Conservation (phyloP, 1,139 yeast species). For the Pneumocystis wakefieldiae region DNA sequence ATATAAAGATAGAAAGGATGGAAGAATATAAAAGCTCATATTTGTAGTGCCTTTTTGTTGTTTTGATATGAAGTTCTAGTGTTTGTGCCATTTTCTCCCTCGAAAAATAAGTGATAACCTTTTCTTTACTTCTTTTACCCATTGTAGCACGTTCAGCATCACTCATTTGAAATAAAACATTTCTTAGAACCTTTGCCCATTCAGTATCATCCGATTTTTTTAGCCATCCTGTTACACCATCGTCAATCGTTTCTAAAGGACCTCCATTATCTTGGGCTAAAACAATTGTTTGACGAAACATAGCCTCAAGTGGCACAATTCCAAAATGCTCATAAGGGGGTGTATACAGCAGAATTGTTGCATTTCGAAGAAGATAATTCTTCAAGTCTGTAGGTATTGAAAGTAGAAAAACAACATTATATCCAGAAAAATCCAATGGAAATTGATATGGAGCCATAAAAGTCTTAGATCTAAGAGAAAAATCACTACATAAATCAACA, state of each 20-base stretch:
- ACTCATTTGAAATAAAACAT: slow-evolving; percentile 23
- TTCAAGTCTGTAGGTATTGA: slow-evolving; percentile 57
- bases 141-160: slow-evolving; percentile 25
- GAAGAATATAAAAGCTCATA: not conserved
- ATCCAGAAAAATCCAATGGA: slow-evolving; percentile 13
- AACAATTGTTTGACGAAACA: slow-evolving; percentile 71
- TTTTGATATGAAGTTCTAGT: slow-evolving; percentile 25
- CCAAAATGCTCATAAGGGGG: slow-evolving; percentile 93
- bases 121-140: slow-evolving; percentile 36
- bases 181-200: slow-evolving; percentile 53
- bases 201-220: slow-evolving; percentile 37
- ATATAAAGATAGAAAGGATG: not conserved
- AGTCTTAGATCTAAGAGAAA: slow-evolving; percentile 35
- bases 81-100: slow-evolving; percentile 45
- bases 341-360: slow-evolving; percentile 62
- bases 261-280: slow-evolving; percentile 85
- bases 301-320: slow-evolving; percentile 90
- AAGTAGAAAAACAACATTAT: slow-evolving; percentile 61
- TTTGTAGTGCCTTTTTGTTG: not conserved
- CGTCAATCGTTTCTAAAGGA: slow-evolving; percentile 64
- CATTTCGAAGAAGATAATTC: slow-evolving; percentile 42
- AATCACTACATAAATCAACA: slow-evolving; percentile 32
- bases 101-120: slow-evolving; percentile 43
- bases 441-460: not conserved
- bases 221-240: slow-evolving; percentile 64